Percentiles rank a stretch among this genome's conserved stretches.
phyloP scores from a whole-genome alignment of 768 basidiomycete species.

The Coprinopsis strossmayeri region DNA sequence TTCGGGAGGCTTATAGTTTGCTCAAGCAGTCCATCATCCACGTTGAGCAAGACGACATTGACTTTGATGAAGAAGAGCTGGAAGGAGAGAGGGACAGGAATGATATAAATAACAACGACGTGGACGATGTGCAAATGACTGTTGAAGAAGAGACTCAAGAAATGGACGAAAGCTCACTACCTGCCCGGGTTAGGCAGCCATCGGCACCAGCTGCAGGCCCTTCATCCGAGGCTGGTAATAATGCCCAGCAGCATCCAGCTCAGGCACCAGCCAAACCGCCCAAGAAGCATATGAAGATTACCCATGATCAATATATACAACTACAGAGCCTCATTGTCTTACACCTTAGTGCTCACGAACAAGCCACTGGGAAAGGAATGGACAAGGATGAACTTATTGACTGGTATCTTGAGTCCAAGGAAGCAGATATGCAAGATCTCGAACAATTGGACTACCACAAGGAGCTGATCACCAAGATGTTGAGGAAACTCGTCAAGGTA shows the following conservation, averaged over 20 bases:
- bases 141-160: constrained; percentile 31
- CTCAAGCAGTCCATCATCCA: constrained; percentile 97
- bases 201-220: constrained; percentile 24
- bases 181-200: constrained; percentile 24
- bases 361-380: constrained; percentile 66
- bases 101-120: constrained; percentile 27
- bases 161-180: constrained; percentile 44
- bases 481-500: constrained; percentile 89
- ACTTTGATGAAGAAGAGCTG: constrained; percentile 89
- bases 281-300: constrained; percentile 82
- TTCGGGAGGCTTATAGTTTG: constrained; percentile 91
- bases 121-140: constrained; percentile 55
- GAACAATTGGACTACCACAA: constrained; percentile 89
- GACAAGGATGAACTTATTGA: constrained; percentile 91
- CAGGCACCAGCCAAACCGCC: constrained; percentile 26
- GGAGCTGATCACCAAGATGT: constrained; percentile 83
- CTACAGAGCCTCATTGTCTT: constrained; percentile 86
- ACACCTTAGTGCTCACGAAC: constrained; percentile 73
- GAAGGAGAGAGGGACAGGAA: constrained; percentile 45
- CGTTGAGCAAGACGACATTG: constrained; percentile 97
- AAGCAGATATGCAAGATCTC: constrained; percentile 73
- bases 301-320: constrained; percentile 91
- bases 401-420: constrained; percentile 92
- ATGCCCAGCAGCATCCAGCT: constrained; percentile 21
- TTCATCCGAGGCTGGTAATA: constrained; percentile 32